Evolutionary conservation across 257 asterid genomes (phyloP), one percentile per base, ranked within the genome.

Genomic region (Catharanthus roseus): DNA sequence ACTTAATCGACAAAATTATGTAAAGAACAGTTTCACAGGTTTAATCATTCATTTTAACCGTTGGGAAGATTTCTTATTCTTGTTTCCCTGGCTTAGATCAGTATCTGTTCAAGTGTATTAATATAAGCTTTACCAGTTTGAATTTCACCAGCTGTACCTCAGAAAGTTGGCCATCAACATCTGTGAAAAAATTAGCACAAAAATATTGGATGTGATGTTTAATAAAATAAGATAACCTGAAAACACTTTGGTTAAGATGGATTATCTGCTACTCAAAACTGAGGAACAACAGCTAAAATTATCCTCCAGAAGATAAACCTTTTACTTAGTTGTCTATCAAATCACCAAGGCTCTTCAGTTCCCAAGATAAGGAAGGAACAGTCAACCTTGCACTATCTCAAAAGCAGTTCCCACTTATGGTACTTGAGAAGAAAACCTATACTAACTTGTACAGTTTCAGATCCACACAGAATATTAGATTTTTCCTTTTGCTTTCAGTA

Each of bases 361-460:
- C 24, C 50, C 50, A 33, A 34, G 63, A 56, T 41, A 70, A 70
- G 56, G 74, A 15, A 41, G 42, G 8, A 38, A 8, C 57, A 19
- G 68, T 70, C 57, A 42, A 71, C 36, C 34, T 24, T 57, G 74
- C 74, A 71, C 74, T 71, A 71, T 29, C 74, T 58, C 57, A 42
- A 58, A 70, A 70, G 74, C 55, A 39, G 47, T 58, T 71, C 68
- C 74, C 74, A 71, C 74, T 71, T 29, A 31, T 9, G 29, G 58
- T 71, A 41, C 33, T 41, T 58, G 68, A 71, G 58, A 34, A 28
- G 65, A 39, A 71, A 42, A 47, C 38, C 67, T 23, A 15, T 26
- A 26, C 68, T 29, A 71, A 58, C 56, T 71, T 29, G 18, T 58
- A 58, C 42, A 57, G 2, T 42, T 57, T 28, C 28, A 45, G 34